Evolutionary conservation across 1,284 basidiomycete genomes (phyloP).

Genomic region (Puccinia polysora): DNA sequence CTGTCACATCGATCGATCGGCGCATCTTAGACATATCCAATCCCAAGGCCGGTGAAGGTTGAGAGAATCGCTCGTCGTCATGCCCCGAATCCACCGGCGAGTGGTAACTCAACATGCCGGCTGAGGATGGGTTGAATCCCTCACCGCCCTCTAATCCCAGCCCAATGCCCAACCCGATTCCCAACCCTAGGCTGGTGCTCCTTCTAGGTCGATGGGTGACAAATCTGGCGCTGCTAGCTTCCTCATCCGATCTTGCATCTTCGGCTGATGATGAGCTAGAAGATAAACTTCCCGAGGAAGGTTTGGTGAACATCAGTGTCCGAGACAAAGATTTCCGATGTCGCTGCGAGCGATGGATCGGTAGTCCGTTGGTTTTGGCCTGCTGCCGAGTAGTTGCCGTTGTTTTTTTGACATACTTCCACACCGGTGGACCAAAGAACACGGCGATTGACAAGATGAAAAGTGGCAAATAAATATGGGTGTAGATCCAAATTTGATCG

Average conservation of each 20-base stretch:
- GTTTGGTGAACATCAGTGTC: conserved; percentile 28
- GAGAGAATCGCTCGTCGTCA: conserved; percentile 26
- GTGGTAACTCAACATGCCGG: conserved; percentile 20
- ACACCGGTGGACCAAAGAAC: conserved; percentile 48
- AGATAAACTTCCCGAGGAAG: not conserved
- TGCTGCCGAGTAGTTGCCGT: not conserved
- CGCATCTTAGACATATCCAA: not conserved
- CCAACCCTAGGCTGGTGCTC: conserved; percentile 13
- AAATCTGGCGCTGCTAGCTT: not conserved
- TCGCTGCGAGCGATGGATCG: conserved; percentile 22
- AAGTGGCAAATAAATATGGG: conserved; percentile 60
- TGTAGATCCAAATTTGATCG: conserved; percentile 64
- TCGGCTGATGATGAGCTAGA: conserved; percentile 9
- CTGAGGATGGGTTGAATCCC: conserved; percentile 8
- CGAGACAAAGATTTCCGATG: conserved; percentile 37
- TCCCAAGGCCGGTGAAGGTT: conserved; percentile 1
- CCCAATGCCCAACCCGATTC: not conserved
- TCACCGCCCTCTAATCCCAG: too few relatives aligned
- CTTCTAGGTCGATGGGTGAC: conserved; percentile 12
- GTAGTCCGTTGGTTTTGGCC: conserved; percentile 40
- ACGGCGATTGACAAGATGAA: conserved; percentile 55
- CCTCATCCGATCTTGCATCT: conserved; percentile 31
- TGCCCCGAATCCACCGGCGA: conserved; percentile 30
- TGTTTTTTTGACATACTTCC: not conserved
- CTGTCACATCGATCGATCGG: not conserved